phyloP scores from a whole-genome alignment of 2,329 filamentous ascomycete species.

The Bipolaris victoriae region DNA sequence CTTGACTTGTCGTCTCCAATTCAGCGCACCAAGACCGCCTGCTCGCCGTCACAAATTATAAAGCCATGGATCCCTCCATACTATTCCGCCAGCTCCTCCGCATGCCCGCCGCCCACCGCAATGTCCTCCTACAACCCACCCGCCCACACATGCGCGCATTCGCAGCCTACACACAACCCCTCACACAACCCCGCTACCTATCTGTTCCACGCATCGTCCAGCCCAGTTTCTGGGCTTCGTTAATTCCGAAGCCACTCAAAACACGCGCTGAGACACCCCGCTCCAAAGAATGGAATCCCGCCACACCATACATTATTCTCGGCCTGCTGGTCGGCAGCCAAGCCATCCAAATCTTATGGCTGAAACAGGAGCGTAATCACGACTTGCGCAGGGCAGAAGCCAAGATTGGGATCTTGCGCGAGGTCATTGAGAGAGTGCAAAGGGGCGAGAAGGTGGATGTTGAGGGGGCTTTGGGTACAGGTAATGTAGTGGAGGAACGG shows the following conservation, averaged over 20 bases:
- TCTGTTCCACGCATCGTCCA: constrained; percentile 46
- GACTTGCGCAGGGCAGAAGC: constrained; percentile 79
- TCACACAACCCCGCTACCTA: constrained; percentile 27
- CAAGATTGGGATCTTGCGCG: constrained; percentile 75
- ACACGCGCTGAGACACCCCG: constrained; percentile 14
- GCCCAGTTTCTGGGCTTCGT: constrained; percentile 47
- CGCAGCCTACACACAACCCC: constrained; percentile 25
- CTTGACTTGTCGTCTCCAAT: neutral
- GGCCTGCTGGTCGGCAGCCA: constrained; percentile 89
- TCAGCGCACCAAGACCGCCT: neutral
- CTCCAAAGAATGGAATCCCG: constrained; percentile 58
- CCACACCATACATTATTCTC: constrained; percentile 69
- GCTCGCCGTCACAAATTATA: neutral
- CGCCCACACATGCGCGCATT: constrained; percentile 33
- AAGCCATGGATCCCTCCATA: constrained; percentile 32
- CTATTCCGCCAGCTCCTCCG: constrained; percentile 40
- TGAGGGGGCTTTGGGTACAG: constrained; percentile 78
- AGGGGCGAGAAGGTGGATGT: constrained; percentile 65
- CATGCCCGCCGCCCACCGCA: constrained; percentile 29
- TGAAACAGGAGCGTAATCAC: constrained; percentile 76
- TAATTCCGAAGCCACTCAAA: constrained; percentile 45
- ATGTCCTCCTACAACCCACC: constrained; percentile 18
- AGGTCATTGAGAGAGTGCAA: constrained; percentile 64
- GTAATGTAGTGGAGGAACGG: constrained; percentile 73
- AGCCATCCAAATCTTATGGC: constrained; percentile 86